Percentiles rank a stretch among this genome's conserved stretches.
Conservation (phyloP, 1,284 basidiomycete genomes). For the Pulveroboletus sp. region DNA sequence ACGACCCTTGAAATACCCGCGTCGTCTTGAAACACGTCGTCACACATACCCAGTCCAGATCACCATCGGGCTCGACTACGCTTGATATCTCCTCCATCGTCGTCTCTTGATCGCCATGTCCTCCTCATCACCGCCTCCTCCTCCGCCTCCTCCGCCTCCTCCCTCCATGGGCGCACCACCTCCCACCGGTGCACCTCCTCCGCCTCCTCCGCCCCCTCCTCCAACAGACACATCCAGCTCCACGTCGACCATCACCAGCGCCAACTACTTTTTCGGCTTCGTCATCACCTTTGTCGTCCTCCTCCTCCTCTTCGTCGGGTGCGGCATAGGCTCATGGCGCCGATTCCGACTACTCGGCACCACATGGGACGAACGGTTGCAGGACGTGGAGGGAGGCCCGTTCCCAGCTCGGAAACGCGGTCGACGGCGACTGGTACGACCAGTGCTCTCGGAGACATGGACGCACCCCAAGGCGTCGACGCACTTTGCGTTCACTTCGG, state of each 20-base stretch:
- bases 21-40: constrained; percentile 23
- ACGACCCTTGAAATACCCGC: constrained; percentile 11
- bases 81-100: neutral
- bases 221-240: neutral
- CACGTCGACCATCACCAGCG: constrained; percentile 22
- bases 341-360: constrained; percentile 30
- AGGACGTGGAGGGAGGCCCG: constrained; percentile 14
- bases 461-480: neutral
- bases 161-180: neutral
- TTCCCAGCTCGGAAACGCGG: constrained; percentile 14
- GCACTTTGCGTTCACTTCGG: neutral
- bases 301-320: constrained; percentile 57
- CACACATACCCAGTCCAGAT: constrained; percentile 13
- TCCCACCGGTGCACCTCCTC: no score
- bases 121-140: neutral
- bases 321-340: constrained; percentile 54
- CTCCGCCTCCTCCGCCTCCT: neutral
- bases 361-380: constrained; percentile 27
- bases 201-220: neutral
- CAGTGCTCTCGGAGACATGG: constrained; percentile 27
- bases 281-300: constrained; percentile 61
- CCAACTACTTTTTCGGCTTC: constrained; percentile 63
- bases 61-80: constrained; percentile 1
- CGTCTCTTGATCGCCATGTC: constrained; percentile 14
- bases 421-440: constrained; percentile 22